phyloP scores from a whole-genome alignment of 2,329 filamentous ascomycete species.

The Neoscytalidium dimidiatum region DNA sequence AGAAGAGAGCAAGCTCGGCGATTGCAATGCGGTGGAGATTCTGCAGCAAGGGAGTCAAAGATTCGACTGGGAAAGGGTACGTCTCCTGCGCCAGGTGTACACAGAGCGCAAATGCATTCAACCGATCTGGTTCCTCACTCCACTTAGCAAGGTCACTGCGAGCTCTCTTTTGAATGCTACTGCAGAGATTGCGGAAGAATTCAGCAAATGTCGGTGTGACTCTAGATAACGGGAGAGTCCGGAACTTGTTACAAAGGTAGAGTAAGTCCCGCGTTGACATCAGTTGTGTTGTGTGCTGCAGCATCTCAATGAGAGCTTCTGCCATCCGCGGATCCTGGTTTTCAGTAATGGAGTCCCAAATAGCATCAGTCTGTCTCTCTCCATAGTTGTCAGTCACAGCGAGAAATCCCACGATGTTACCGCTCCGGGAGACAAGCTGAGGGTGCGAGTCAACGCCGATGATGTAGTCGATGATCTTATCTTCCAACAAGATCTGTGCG shows the following conservation, averaged over 20 bases:
- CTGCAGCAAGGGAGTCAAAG: slow-evolving; percentile 59
- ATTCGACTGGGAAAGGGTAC: slow-evolving; percentile 59
- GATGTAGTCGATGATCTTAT: slow-evolving; percentile 80
- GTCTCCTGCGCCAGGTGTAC: slow-evolving; percentile 73
- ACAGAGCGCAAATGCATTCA: slow-evolving; percentile 55
- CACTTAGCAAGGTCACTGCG: slow-evolving; percentile 20
- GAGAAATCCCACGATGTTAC: slow-evolving; percentile 85
- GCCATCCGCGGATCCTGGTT: slow-evolving; percentile 85
- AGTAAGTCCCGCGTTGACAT: slow-evolving; percentile 51
- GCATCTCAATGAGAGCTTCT: slow-evolving; percentile 74
- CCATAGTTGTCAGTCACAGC: slow-evolving; percentile 76
- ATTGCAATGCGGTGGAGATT: slow-evolving; percentile 66
- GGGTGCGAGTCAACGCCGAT: slow-evolving; percentile 90
- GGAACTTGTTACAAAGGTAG: slow-evolving; percentile 72
- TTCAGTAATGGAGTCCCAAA: slow-evolving; percentile 81
- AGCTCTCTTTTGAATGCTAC: background rate
- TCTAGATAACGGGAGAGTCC: slow-evolving; percentile 31
- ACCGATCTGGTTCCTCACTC: slow-evolving; percentile 26
- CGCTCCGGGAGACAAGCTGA: slow-evolving; percentile 78
- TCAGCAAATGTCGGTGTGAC: slow-evolving; percentile 34
- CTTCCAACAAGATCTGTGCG: slow-evolving; percentile 67
- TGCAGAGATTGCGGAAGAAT: slow-evolving; percentile 28
- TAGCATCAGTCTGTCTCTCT: slow-evolving; percentile 69
- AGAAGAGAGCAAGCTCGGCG: slow-evolving; percentile 64
- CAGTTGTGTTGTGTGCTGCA: slow-evolving; percentile 51